Conservation (phyloP, 1,139 yeast genomes). For the Taphrina sp. region DNA sequence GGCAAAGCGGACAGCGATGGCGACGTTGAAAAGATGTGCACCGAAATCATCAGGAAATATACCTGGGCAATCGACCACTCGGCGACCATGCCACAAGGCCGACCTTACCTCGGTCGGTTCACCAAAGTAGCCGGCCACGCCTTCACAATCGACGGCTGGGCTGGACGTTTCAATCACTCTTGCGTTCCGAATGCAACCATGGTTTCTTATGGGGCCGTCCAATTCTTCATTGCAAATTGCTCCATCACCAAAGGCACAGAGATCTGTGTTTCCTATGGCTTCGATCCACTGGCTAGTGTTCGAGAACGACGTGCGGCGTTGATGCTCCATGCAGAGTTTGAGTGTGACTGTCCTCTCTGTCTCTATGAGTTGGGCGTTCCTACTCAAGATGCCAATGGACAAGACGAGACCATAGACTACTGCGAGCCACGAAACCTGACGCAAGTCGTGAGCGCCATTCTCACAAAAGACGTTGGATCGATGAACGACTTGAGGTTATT, state of each 20-base stretch:
- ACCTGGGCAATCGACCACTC: slow-evolving; percentile 23
- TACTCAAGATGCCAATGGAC: no score
- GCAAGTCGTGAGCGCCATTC: no score
- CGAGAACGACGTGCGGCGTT: background rate
- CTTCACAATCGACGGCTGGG: slow-evolving; percentile 10
- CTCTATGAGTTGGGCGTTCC: slow-evolving; percentile 1
- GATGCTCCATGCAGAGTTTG: slow-evolving; percentile 5
- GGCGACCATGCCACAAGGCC: slow-evolving; percentile 5
- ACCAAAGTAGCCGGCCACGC: slow-evolving; percentile 25
- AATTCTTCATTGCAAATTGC: slow-evolving; percentile 8
- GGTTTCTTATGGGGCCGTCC: slow-evolving; percentile 22
- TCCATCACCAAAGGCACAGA: background rate
- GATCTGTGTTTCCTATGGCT: slow-evolving; percentile 19
- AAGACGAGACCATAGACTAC: no score
- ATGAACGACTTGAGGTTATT: no score
- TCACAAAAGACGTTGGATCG: no score
- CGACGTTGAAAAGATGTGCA: background rate
- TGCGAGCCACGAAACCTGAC: no score
- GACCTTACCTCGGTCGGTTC: background rate
- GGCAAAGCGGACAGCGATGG: background rate
- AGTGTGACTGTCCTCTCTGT: slow-evolving; percentile 7
- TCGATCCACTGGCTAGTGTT: slow-evolving; percentile 9
- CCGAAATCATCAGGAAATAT: slow-evolving; percentile 8
- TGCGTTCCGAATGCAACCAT: slow-evolving; percentile 25
- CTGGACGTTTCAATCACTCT: slow-evolving; percentile 22